Evolutionary conservation across 208 protist genomes (phyloP).

Genomic region (Phytomonas serpens): DNA sequence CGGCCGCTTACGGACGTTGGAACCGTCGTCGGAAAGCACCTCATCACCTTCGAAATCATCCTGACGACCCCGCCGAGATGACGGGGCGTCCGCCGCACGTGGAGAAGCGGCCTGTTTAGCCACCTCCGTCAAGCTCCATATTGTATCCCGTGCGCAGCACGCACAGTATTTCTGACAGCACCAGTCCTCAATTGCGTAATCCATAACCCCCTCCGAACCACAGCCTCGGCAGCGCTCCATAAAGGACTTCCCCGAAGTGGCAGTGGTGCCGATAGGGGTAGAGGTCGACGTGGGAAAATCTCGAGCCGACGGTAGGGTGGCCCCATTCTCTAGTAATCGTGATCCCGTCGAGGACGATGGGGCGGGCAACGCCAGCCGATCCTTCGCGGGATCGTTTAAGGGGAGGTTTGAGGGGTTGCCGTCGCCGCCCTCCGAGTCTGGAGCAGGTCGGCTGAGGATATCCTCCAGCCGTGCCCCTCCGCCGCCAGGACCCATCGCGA

Average conservation of each 20-base stretch:
- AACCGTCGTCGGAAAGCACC: not conserved
- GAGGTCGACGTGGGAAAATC: not conserved
- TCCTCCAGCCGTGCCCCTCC: slow-evolving; percentile 28
- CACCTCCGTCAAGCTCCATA: slow-evolving; percentile 61
- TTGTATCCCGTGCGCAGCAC: slow-evolving; percentile 48
- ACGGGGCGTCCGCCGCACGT: not conserved
- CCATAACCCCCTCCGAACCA: slow-evolving; percentile 28
- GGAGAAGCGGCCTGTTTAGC: not conserved
- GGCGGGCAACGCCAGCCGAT: not conserved
- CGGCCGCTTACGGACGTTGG: not conserved
- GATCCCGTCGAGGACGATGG: not conserved
- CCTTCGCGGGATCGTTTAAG: not conserved
- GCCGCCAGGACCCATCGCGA: slow-evolving; percentile 27
- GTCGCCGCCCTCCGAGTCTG: not conserved
- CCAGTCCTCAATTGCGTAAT: slow-evolving; percentile 44
- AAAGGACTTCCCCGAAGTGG: slow-evolving; percentile 15
- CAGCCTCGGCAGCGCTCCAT: slow-evolving; percentile 67
- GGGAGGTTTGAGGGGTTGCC: not conserved
- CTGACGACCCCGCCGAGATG: not conserved
- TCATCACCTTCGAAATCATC: not conserved
- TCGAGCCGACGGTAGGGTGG: not conserved
- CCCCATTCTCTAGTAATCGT: not conserved
- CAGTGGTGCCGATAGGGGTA: too few species aligned
- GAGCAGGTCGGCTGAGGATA: slow-evolving; percentile 30
- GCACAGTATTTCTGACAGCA: slow-evolving; percentile 65